Conservation (phyloP, 495 filamentous ascomycete species). For the Penicillium simplicissimum region DNA sequence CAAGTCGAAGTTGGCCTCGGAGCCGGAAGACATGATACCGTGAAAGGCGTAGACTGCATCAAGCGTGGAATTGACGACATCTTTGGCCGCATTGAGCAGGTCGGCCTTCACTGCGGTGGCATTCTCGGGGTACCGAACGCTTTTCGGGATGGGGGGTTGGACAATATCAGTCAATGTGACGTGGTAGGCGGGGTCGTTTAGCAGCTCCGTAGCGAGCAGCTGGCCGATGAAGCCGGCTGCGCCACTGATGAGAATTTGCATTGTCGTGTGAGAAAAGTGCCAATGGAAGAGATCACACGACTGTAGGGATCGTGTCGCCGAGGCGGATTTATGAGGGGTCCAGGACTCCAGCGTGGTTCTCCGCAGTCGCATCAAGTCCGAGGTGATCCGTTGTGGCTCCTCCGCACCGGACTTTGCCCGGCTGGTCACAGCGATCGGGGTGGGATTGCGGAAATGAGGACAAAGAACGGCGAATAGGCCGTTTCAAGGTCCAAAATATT, state of each 20-base stretch:
- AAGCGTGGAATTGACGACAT: slow-evolving; percentile 53
- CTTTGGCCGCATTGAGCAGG: slow-evolving; percentile 52
- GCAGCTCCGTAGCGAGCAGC: slow-evolving; percentile 59
- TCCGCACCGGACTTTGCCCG: slow-evolving; percentile 43
- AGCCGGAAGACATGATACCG: slow-evolving; percentile 77
- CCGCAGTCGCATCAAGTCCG: slow-evolving; percentile 49
- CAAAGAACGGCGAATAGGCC: not conserved
- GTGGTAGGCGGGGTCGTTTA: slow-evolving; percentile 55
- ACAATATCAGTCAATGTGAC: slow-evolving; percentile 63
- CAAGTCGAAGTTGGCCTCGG: slow-evolving; percentile 70
- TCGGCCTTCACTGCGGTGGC: slow-evolving; percentile 57
- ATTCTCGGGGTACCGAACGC: slow-evolving; percentile 54
- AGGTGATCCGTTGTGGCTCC: slow-evolving; percentile 21
- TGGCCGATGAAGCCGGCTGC: slow-evolving; percentile 70
- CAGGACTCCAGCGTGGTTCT: slow-evolving; percentile 17
- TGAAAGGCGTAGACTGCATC: slow-evolving; percentile 74
- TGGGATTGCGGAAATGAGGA: slow-evolving; percentile 14
- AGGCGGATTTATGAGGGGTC: slow-evolving; percentile 20
- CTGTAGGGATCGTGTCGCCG: not conserved
- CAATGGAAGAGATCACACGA: not conserved
- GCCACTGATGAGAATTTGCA: slow-evolving; percentile 69
- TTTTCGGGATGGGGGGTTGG: slow-evolving; percentile 53
- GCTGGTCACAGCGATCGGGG: slow-evolving; percentile 12
- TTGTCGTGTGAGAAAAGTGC: slow-evolving; percentile 19
- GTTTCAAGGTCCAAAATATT: not conserved